Conservation (phyloP, 306 rosid species). For the Begonia fuchsioides region DNA sequence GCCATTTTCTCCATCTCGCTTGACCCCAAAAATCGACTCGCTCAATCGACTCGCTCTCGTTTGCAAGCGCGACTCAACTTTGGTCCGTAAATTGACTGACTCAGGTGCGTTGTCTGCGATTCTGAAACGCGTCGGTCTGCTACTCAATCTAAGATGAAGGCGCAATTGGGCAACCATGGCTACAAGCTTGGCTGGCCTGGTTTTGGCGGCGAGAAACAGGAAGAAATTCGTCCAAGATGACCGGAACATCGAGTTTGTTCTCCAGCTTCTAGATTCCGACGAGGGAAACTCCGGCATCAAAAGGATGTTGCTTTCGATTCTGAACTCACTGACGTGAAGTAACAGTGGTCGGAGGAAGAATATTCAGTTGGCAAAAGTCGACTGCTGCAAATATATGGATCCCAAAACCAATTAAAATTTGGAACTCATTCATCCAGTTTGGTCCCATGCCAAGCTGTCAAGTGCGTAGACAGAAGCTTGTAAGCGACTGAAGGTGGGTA, state of each 20-base stretch:
- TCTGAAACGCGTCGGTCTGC: no score
- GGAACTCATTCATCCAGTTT: no score
- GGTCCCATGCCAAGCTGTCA: no score
- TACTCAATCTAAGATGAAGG: no score
- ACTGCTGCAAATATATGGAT: no score
- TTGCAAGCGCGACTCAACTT: slow-evolving; percentile 48
- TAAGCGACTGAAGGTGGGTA: no score
- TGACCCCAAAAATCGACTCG: slow-evolving; percentile 28
- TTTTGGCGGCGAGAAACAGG: slow-evolving; percentile 52
- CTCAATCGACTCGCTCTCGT: slow-evolving; percentile 42
- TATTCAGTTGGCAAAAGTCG: slow-evolving; percentile 58
- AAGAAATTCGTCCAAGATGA: slow-evolving; percentile 70
- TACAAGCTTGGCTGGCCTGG: no score
- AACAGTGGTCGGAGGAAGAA: slow-evolving; percentile 72
- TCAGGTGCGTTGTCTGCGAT: no score
- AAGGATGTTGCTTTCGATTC: slow-evolving; percentile 44
- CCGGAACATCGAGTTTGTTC: slow-evolving; percentile 34
- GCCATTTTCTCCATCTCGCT: slow-evolving; percentile 33
- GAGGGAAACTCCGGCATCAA: slow-evolving; percentile 42
- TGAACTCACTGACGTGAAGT: slow-evolving; percentile 62
- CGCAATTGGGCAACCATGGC: no score
- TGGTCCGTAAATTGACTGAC: no score
- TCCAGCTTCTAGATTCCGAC: slow-evolving; percentile 49
- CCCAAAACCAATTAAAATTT: no score
- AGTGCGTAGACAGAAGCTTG: no score